Conservation (phyloP, 441 rosid species). For the Corymbia calophylla region DNA sequence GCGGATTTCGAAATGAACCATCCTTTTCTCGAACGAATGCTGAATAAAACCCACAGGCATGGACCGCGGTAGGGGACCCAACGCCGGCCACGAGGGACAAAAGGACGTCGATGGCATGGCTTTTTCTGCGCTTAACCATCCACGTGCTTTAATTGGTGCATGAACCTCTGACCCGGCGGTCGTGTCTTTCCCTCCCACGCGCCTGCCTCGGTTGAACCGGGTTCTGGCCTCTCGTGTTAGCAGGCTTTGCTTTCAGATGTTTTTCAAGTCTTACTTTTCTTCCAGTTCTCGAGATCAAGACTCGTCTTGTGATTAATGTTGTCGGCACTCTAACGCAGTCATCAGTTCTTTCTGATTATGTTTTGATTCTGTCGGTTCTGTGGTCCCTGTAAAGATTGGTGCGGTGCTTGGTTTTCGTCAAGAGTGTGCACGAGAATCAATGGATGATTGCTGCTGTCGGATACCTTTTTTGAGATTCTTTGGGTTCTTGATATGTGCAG, state of each 20-base stretch:
- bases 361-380: not conserved
- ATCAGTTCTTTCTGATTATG: not conserved
- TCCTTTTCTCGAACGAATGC: not conserved
- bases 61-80: not conserved
- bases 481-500: slow-evolving; percentile 12
- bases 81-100: not conserved
- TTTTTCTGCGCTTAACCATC: not conserved
- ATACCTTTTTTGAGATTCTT: not conserved
- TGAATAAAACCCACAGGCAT: not conserved
- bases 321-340: too few species aligned
- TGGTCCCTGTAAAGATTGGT: not conserved
- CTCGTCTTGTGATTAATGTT: not conserved
- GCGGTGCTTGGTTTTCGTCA: not conserved
- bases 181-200: not conserved
- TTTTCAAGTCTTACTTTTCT: not conserved
- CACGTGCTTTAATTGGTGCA: not conserved
- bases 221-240: not conserved
- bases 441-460: not conserved
- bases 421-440: not conserved
- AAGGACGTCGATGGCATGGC: not conserved
- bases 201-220: not conserved
- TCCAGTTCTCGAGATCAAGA: not conserved
- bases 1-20: not conserved
- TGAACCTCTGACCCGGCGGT: not conserved
- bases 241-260: not conserved